Base-by-base conservation (phyloP, 208 protist species). In the Lotmaria passim region DNA sequence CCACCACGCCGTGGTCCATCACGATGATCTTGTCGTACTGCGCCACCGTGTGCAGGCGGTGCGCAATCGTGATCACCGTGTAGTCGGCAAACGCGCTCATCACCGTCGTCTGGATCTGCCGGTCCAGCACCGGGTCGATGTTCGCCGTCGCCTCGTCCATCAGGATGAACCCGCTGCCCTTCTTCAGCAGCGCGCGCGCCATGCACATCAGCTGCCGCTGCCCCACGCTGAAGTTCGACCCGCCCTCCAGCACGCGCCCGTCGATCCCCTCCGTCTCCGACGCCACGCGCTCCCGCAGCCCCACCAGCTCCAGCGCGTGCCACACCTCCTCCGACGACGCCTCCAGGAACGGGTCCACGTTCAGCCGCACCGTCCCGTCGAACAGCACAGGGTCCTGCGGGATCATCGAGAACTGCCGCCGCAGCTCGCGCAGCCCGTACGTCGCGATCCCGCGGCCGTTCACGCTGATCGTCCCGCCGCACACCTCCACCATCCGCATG, bases 61-160 rank as follows among this genome's bases (percentile, higher is more conserved):
- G 90, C 26, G 86, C 85, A 56, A 95, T 91, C 55, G 83, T 90
- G 69, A 95, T 81, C 48, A 93, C 85, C 23, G 89, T 95, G 83
- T 89, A 82, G 31, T 57, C 71, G 7, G 65, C 65, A 58, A 94
- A 94, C 55, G 75, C 67, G 10, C 50, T 73, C 72, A 66, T 73
- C 44, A 95, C 79, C 3, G 75, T 82, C 24, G 73, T 39, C 78
- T 90, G 85, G n/a, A 95, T 81, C 63, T 79, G 58, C 48, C 71
- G 70, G 64, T 95, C 89, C n/a, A 90, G 72, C 26, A 48, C 44
- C 26, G 70, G 74, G 78, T 94, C 86, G 38, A 94, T 81, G 71
- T 90, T 89, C 55, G 86, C 81, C 47, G 83, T 91, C 50, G 86
- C 83, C 77, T 94, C 89, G 64, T 92, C 89, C 85, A 94, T 90